Evolutionary conservation across 2,329 filamentous ascomycete genomes (phyloP).

Genomic region (Epichloe sylvatica): DNA sequence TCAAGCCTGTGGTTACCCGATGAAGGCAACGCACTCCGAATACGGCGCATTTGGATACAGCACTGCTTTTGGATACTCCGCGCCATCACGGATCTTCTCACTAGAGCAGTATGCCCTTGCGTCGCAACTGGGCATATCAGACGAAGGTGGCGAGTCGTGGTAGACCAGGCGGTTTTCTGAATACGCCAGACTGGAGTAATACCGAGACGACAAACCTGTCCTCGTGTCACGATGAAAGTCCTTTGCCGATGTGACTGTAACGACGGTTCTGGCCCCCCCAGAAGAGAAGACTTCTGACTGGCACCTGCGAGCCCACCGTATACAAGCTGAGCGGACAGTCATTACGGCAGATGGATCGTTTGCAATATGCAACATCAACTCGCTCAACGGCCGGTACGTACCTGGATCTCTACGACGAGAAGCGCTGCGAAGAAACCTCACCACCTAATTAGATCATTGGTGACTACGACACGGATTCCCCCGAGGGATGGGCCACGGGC

Average conservation of each 20-base stretch:
- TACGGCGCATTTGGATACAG: conserved; percentile 71
- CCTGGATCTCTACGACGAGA: conserved; percentile 30
- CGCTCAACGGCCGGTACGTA: conserved; percentile 34
- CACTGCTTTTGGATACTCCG: conserved; percentile 62
- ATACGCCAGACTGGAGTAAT: conserved; percentile 44
- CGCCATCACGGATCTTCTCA: conserved; percentile 60
- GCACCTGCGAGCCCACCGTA: conserved; percentile 53
- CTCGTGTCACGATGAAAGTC: background rate
- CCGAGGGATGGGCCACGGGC: conserved; percentile 39
- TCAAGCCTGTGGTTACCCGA: conserved; percentile 71
- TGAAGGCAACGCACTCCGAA: conserved; percentile 70
- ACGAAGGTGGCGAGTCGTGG: conserved; percentile 50
- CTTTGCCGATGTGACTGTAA: conserved; percentile 8
- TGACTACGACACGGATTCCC: conserved; percentile 45
- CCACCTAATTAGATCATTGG: conserved; percentile 43
- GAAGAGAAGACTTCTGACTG: conserved; percentile 46
- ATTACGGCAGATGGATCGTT: conserved; percentile 64
- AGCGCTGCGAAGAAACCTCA: conserved; percentile 33
- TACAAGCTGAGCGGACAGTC: conserved; percentile 46
- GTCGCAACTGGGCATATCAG: conserved; percentile 61
- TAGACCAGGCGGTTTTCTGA: conserved; percentile 58
- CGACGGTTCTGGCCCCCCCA: conserved; percentile 52
- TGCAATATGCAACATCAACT: conserved; percentile 46
- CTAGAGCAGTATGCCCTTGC: conserved; percentile 22
- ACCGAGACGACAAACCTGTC: conserved; percentile 27